Base-by-base conservation (phyloP, 176 grass and related monocot genomes). In the Bonia amplexicaulis region DNA sequence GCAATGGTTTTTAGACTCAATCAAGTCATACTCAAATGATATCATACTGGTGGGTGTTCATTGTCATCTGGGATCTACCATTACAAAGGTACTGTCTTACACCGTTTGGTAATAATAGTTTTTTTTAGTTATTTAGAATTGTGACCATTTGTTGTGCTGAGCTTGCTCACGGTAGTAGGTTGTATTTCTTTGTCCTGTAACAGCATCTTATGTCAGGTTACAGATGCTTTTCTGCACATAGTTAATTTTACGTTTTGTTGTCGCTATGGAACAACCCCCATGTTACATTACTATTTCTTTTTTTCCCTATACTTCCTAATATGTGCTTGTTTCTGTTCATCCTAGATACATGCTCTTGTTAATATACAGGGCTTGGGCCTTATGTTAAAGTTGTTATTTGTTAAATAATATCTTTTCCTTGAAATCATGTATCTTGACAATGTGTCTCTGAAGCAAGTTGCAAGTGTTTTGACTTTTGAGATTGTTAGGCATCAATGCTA, bases 41-140 rank as follows among this genome's bases (percentile, higher is more conserved):
- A 92, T 98, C 69, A 95, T 94, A 74, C 84, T 98, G 74, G 96
- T 95, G 31, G 96, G 96, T 82, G 93, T 91, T 76, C 93, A 98
- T 80, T 98, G 96, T 79, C 96, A 98, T 89, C 68, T 98, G 40
- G 96, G 96, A 52, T 98, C 96, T 42, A 98, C 96, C 68, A 98
- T 98, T 73, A 98, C 93, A 80, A 98, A 98, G 90, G 96, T 98
- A 88, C 79, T 45, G 19, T 25, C 23, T 65, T 81, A 6, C 31
- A 61, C 11, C 9, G 1, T 73, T 54, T 85, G 27, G 22, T 45
- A 9, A 22, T 57, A 71, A 22, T 59, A 9, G 0, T 80, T 41
- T 65, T 65, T 12, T 52, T 59, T 51, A 61, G 22, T 64, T 79
- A 40, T 19, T 17, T 71, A 20, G 20, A 48, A n/a, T 15, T 85